Evolutionary conservation across 108 stramenopile genomes (phyloP).

Genomic region (Conticribra guillardii): DNA sequence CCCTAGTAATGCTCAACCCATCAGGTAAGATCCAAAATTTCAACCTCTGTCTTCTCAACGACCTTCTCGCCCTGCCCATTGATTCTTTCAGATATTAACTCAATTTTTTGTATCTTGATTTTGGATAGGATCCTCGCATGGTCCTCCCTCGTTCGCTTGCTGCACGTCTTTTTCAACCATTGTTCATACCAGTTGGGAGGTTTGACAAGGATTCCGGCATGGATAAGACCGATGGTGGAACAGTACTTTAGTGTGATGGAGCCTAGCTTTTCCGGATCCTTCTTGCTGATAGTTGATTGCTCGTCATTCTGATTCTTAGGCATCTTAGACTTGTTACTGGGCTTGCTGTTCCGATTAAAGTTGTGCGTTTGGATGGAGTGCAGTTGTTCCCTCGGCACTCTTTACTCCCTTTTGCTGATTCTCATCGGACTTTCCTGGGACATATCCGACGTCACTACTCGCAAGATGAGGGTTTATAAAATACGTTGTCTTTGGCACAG

Average conservation of each 20-base stretch:
- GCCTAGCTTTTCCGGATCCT: constrained; percentile 10
- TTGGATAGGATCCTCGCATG: constrained; percentile 1
- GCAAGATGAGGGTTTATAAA: neutral
- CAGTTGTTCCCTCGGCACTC: constrained; percentile 13
- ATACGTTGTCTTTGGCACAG: neutral
- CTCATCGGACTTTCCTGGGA: constrained; percentile 7
- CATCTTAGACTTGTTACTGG: no score
- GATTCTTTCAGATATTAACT: neutral
- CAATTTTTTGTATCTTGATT: constrained; percentile 2
- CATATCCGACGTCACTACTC: constrained; percentile 10
- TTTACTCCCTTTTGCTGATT: constrained; percentile 14
- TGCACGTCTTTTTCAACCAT: neutral
- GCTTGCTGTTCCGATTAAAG: neutral
- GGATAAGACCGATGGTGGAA: constrained; percentile 2
- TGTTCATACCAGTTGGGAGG: constrained; percentile 11
- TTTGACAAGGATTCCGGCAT: constrained; percentile 1
- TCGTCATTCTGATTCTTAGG: neutral
- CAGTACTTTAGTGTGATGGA: constrained; percentile 7
- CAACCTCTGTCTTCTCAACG: neutral
- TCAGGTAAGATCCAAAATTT: constrained; percentile 5
- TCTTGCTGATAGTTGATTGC: no score
- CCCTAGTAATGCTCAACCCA: no score
- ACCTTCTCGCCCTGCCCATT: constrained; percentile 3
- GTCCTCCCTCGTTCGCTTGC: constrained; percentile 9
- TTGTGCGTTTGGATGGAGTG: constrained; percentile 9